Base-by-base conservation (phyloP, 805 yeast species). In the Starmerella apicola region DNA sequence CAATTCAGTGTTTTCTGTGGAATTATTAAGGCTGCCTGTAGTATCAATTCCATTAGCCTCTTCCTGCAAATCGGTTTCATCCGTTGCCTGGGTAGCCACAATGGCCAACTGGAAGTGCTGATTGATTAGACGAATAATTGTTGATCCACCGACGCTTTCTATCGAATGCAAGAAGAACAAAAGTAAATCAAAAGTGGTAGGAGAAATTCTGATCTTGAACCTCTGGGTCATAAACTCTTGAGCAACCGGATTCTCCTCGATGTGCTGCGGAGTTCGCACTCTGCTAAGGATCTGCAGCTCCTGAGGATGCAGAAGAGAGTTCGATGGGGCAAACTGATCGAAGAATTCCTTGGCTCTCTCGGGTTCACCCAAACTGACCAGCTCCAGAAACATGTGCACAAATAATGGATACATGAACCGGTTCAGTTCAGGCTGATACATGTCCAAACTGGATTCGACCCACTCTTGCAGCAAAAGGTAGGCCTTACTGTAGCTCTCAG, bases 321-420 rank as follows among this genome's bases (percentile, higher is more conserved):
- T 94, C 55, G 84, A 95, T 10, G 64, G 64, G 35, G 77, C 68
- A 57, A 76, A 86, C 52, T 72, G 74, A 46, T 78, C 81, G 53
- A 80, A 84, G 55, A 88, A 88, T 18, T 63, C 59, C 51, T 82
- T 74, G 5, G 95, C 93, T n/a, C 39, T 42, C 13, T 51, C 51
- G 5, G 72, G 61, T 50, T 67, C 70, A 43, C 74, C 71, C 52
- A 81, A 78, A 32, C 73, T 64, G 17, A 88, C 74, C 42, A 91
- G 67, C 51, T 84, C 88, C 45, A 91, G 65, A 56, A 74, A 91
- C 52, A 84, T 74, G 59, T 88, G 94, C 37, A 88, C 79, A 60
- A 86, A 91, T n/a, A 91, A 68, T 5, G 99, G 99, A 58, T 81
- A 91, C 50, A 88, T 63, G 32, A 88, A 71, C 48, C 91, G 73